A percentile compares a stretch with the other conserved stretches of the same genome.
These are phyloP conservation scores for Penicillium desertorum DNA, from an alignment of 495 filamentous ascomycete species.

Conservation along the genomic window DNA sequence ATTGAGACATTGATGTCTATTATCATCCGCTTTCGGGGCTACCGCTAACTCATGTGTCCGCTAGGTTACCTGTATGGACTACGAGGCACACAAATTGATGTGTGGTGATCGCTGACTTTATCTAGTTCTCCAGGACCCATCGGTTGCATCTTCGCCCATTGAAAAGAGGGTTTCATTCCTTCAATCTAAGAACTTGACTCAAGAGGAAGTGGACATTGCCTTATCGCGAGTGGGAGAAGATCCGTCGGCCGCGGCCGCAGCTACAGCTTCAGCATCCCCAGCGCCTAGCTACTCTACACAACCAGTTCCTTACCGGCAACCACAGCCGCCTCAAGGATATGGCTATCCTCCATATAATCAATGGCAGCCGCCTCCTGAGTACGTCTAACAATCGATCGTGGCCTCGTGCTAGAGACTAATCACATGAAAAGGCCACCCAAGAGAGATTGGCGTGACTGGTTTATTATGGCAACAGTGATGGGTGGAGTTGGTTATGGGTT, in stretches of 20 bases:
- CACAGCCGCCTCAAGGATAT: conserved; percentile 63
- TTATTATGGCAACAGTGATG: conserved; percentile 93
- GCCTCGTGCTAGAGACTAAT: conserved; percentile 17
- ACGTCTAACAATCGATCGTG: conserved; percentile 22
- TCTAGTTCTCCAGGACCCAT: conserved; percentile 88
- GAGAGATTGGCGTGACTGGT: conserved; percentile 97
- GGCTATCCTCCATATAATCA: conserved; percentile 64
- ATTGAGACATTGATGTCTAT: neutral
- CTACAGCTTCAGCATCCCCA: conserved; percentile 33
- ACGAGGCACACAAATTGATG: conserved; percentile 14
- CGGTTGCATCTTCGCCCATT: conserved; percentile 81
- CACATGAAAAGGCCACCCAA: conserved; percentile 52
- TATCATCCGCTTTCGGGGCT: conserved; percentile 10
- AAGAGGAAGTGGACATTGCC: conserved; percentile 87
- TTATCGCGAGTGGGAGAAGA: conserved; percentile 70
- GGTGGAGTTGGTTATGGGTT: conserved; percentile 81
- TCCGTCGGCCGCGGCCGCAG: conserved; percentile 38
- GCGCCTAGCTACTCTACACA: conserved; percentile 50
- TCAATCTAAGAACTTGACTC: conserved; percentile 93
- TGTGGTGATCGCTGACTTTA: conserved; percentile 23
- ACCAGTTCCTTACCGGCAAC: conserved; percentile 52
- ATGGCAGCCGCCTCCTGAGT: conserved; percentile 71
- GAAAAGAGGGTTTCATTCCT: conserved; percentile 93
- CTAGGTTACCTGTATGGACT: conserved; percentile 44
- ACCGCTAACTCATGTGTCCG: conserved; percentile 16